These are phyloP conservation scores for Candida maris DNA, from an alignment of 805 yeast species.

Conservation along the genomic window DNA sequence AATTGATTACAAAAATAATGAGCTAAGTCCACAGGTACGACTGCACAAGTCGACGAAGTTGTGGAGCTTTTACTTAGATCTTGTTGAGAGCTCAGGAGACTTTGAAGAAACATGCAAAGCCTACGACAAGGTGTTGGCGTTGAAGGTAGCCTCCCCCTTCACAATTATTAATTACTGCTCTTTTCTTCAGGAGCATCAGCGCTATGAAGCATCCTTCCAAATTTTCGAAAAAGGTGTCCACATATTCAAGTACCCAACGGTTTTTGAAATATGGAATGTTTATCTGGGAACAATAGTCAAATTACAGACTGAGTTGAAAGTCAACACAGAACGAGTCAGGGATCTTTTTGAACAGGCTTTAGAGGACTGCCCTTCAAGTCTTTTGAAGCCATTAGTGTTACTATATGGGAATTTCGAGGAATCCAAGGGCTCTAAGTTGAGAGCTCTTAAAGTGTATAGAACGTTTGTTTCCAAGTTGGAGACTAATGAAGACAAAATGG, in stretches of 20 bases:
- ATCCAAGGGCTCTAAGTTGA: conserved; percentile 45
- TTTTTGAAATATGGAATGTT: conserved; percentile 67
- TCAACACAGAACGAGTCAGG: conserved; percentile 53
- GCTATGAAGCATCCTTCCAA: conserved; percentile 48
- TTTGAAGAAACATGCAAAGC: conserved; percentile 36
- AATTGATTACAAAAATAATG: conserved; percentile 36
- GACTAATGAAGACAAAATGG: conserved; percentile 30
- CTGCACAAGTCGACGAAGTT: conserved; percentile 57
- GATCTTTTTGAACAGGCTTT: conserved; percentile 73
- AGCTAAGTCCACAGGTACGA: conserved; percentile 52
- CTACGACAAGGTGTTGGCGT: conserved; percentile 51
- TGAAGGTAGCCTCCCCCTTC: conserved; percentile 67
- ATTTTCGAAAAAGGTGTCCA: conserved; percentile 69
- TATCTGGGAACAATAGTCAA: conserved; percentile 54
- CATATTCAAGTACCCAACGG: conserved; percentile 56
- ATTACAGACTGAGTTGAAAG: conserved; percentile 26
- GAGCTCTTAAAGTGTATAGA: conserved; percentile 46
- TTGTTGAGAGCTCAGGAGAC: conserved; percentile 55
- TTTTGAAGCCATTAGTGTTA: conserved; percentile 47
- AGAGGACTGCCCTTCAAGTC: conserved; percentile 43
- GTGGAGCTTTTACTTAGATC: conserved; percentile 73
- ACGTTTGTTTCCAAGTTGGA: conserved; percentile 35
- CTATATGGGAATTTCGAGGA: conserved; percentile 64
- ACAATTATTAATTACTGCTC: conserved; percentile 64
- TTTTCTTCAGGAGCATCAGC: conserved; percentile 47